phyloP scores from a whole-genome alignment of 257 asterid species.

The Linderniella brevidens region DNA sequence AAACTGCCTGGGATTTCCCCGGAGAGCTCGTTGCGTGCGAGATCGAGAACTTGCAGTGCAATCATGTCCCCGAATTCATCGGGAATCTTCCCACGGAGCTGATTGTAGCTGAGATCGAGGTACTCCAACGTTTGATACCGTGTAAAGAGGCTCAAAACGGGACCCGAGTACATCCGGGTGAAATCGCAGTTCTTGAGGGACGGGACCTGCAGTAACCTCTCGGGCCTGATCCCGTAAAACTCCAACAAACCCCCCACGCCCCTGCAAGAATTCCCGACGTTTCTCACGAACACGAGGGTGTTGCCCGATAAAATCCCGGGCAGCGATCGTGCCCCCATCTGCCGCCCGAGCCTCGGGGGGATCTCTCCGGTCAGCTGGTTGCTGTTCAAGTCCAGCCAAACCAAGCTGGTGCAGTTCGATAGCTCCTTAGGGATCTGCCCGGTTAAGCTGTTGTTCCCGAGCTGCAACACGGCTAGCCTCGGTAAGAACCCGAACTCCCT shows the following conservation, averaged over 20 bases:
- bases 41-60: constrained; percentile 70
- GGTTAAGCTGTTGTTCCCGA: constrained; percentile 58
- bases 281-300: constrained; percentile 70
- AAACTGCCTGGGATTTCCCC: constrained; percentile 73
- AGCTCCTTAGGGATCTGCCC: constrained; percentile 74
- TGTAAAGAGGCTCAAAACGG: constrained; percentile 73
- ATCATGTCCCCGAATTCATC: constrained; percentile 84
- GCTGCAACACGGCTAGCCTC: constrained; percentile 77
- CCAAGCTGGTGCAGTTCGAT: constrained; percentile 57
- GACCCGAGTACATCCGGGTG: constrained; percentile 69
- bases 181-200: constrained; percentile 73
- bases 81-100: constrained; percentile 71
- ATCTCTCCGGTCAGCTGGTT: constrained; percentile 63
- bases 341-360: constrained; percentile 78
- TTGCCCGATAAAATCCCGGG: constrained; percentile 78
- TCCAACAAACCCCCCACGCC: constrained; percentile 93
- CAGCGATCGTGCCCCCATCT: constrained; percentile 58
- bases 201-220: constrained; percentile 63
- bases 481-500: constrained; percentile 36
- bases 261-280: constrained; percentile 77
- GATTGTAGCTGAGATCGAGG: constrained; percentile 79
- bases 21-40: constrained; percentile 67
- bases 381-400: constrained; percentile 77
- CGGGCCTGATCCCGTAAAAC: constrained; percentile 73
- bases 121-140: constrained; percentile 76